phyloP scores from a whole-genome alignment of 768 basidiomycete species.

The Termitomyces sp. region DNA sequence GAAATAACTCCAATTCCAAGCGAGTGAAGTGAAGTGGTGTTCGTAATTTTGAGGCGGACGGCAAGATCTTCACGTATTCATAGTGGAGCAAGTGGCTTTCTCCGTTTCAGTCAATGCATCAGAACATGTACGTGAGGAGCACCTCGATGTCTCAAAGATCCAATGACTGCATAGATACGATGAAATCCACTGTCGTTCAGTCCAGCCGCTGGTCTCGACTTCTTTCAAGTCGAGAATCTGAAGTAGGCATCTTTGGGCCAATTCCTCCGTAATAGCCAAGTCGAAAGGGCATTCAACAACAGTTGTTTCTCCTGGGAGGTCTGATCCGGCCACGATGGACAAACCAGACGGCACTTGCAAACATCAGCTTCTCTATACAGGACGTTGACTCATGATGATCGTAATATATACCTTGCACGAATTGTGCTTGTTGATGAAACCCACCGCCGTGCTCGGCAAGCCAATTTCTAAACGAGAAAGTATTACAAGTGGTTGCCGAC shows the following conservation, averaged over 20 bases:
- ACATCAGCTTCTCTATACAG: neutral
- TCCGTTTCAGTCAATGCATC: conserved; percentile 8
- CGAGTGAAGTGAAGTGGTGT: conserved; percentile 72
- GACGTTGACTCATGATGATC: neutral
- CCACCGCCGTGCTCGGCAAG: conserved; percentile 39
- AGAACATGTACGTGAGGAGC: conserved; percentile 7
- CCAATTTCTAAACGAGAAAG: conserved; percentile 41
- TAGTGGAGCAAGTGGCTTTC: conserved; percentile 32
- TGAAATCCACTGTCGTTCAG: conserved; percentile 63
- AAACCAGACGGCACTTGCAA: conserved; percentile 38
- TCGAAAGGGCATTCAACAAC: conserved; percentile 66
- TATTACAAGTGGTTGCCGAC: conserved; percentile 1
- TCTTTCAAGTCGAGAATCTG: conserved; percentile 25
- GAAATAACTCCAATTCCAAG: conserved; percentile 57
- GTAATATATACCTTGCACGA: conserved; percentile 33
- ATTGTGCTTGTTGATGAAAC: conserved; percentile 41
- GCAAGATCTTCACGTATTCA: conserved; percentile 67
- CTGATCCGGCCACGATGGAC: conserved; percentile 41
- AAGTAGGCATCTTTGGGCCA: conserved; percentile 38
- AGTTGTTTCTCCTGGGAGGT: conserved; percentile 42
- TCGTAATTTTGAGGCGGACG: conserved; percentile 43
- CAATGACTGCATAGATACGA: conserved; percentile 64
- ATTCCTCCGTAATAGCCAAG: conserved; percentile 54
- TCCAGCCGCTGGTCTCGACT: conserved; percentile 32
- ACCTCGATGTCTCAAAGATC: conserved; percentile 39